These are phyloP conservation scores for Serpula lacrymans DNA, from an alignment of 768 basidiomycete species.

Conservation along the genomic window DNA sequence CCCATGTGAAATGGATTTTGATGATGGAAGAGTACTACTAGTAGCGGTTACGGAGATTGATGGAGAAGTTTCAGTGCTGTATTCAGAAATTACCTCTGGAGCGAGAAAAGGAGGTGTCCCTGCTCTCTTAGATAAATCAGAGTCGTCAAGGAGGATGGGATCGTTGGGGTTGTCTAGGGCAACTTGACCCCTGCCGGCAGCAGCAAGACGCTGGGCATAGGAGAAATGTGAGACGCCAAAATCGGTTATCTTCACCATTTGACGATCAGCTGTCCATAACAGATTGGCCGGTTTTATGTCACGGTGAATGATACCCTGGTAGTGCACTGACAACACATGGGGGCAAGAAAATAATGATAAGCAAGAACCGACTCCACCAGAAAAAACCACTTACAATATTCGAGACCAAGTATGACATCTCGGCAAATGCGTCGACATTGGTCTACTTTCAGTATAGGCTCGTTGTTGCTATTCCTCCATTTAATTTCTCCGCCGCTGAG, in stretches of 20 bases:
- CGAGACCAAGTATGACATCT: slow-evolving; percentile 90
- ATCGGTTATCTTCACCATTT: slow-evolving; percentile 94
- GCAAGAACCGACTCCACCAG: no score
- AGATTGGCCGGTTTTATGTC: slow-evolving; percentile 99
- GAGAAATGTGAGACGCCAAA: slow-evolving; percentile 98
- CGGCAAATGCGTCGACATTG: slow-evolving; percentile 87
- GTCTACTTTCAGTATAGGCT: slow-evolving; percentile 76
- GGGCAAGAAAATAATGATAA: slow-evolving; percentile 9
- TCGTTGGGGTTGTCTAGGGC: slow-evolving; percentile 48
- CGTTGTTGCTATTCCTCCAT: slow-evolving; percentile 65
- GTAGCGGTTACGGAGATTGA: slow-evolving; percentile 28
- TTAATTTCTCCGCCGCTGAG: slow-evolving; percentile 93
- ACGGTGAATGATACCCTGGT: slow-evolving; percentile 97
- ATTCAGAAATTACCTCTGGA: slow-evolving; percentile 87
- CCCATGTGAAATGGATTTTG: slow-evolving; percentile 25
- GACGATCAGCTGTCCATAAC: slow-evolving; percentile 82
- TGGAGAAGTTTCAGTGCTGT: slow-evolving; percentile 34
- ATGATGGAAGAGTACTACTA: slow-evolving; percentile 27
- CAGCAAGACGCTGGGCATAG: slow-evolving; percentile 76
- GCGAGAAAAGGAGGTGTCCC: slow-evolving; percentile 97
- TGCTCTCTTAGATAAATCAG: slow-evolving; percentile 84
- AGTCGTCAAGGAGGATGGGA: slow-evolving; percentile 74
- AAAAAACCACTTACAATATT: slow-evolving; percentile 75
- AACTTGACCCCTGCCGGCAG: slow-evolving; percentile 42
- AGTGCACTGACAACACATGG: slow-evolving; percentile 63